Evolutionary conservation across 441 rosid genomes (phyloP).

Genomic region (Euphorbia corollata): DNA sequence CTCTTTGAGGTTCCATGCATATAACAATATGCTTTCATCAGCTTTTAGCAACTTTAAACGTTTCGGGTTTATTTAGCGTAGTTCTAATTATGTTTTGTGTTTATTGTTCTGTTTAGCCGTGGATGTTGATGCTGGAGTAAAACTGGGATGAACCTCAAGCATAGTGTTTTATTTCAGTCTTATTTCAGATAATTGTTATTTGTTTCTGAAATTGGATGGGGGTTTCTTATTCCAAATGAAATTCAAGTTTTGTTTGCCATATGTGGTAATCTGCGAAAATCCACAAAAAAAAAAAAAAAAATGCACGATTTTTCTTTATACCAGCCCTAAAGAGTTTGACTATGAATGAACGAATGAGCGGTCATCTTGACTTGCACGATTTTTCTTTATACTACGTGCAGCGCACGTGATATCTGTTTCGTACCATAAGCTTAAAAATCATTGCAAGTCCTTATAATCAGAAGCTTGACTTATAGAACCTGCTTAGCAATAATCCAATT

Average conservation of each 20-base stretch:
- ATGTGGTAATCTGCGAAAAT: neutral
- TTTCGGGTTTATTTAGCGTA: too few species aligned
- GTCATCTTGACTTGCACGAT: too few species aligned
- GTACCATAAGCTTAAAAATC: neutral
- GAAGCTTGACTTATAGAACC: neutral
- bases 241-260: neutral
- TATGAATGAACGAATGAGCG: too few species aligned
- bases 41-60: neutral
- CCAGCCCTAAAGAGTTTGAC: too few species aligned
- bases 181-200: neutral
- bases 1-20: neutral
- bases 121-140: neutral
- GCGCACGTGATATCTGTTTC: too few species aligned
- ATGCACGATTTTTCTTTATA: too few species aligned
- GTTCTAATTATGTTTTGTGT: too few species aligned
- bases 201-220: neutral
- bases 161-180: neutral
- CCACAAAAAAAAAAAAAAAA: neutral
- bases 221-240: neutral
- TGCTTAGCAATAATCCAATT: neutral
- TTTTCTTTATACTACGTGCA: too few species aligned
- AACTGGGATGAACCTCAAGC: neutral
- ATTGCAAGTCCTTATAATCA: neutral
- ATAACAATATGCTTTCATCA: neutral
- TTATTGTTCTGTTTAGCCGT: neutral